These are phyloP conservation scores for Sclerotinia borealis DNA, from an alignment of 2,329 filamentous ascomycete species.

Conservation along the genomic window DNA sequence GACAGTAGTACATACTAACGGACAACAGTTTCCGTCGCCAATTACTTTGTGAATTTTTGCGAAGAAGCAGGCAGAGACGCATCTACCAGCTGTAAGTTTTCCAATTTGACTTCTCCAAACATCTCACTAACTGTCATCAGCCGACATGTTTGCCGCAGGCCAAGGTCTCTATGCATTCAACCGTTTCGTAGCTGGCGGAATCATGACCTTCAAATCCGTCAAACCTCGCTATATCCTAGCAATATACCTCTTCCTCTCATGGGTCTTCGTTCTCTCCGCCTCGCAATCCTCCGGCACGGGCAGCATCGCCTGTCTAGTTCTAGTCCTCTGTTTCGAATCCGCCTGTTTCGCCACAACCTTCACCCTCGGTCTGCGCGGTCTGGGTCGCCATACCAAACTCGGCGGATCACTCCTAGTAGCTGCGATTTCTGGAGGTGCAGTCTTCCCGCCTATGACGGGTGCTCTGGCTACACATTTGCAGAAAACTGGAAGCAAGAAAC, in stretches of 20 bases:
- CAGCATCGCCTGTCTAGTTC: slow-evolving; percentile 53
- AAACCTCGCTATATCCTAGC: slow-evolving; percentile 62
- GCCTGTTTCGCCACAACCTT: slow-evolving; percentile 79
- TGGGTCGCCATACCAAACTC: slow-evolving; percentile 71
- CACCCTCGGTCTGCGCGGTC: slow-evolving; percentile 66
- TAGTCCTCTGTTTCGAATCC: slow-evolving; percentile 73
- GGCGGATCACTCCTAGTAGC: slow-evolving; percentile 66
- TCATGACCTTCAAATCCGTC: slow-evolving; percentile 58
- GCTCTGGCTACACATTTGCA: slow-evolving; percentile 38
- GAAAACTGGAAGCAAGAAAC: slow-evolving; percentile 15
- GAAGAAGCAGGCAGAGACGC: slow-evolving; percentile 49
- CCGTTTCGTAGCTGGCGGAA: slow-evolving; percentile 58
- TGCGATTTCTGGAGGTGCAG: slow-evolving; percentile 67
- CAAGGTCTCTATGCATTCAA: slow-evolving; percentile 70
- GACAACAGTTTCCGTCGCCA: slow-evolving; percentile 47
- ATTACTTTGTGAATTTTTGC: slow-evolving; percentile 69
- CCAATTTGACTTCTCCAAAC: neutral
- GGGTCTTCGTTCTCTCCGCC: slow-evolving; percentile 42
- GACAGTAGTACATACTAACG: neutral
- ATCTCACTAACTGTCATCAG: slow-evolving; percentile 43
- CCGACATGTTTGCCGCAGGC: slow-evolving; percentile 46
- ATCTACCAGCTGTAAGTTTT: slow-evolving; percentile 27
- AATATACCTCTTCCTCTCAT: slow-evolving; percentile 55
- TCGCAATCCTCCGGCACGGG: slow-evolving; percentile 6
- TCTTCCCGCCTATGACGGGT: slow-evolving; percentile 65